Evolutionary conservation across 495 filamentous ascomycete genomes (phyloP).

Genomic region (Daldinia childiae): DNA sequence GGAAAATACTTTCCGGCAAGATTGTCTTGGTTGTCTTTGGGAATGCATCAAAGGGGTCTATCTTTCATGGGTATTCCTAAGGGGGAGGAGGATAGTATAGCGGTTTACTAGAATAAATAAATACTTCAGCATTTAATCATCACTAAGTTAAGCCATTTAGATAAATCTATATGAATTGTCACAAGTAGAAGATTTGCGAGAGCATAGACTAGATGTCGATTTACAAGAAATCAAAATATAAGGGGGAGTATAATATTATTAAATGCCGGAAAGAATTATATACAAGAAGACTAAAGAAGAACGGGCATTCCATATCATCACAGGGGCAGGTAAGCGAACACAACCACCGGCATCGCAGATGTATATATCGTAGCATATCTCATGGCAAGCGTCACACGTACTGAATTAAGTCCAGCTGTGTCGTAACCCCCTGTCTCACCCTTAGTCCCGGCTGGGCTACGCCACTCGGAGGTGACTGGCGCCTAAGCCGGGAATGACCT

Average conservation of each 20-base stretch:
- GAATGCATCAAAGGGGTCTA: too few species aligned
- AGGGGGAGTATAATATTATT: not conserved
- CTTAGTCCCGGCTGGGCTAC: slow-evolving; percentile 12
- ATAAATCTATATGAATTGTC: too few species aligned
- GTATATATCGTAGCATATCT: slow-evolving; percentile 3
- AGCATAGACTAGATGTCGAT: too few species aligned
- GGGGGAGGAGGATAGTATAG: too few species aligned
- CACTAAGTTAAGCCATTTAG: too few species aligned
- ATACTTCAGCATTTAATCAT: too few species aligned
- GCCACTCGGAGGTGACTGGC: slow-evolving; percentile 42
- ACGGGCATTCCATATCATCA: not conserved
- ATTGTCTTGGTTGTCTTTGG: too few species aligned
- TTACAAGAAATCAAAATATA: not conserved
- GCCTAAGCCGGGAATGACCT: slow-evolving; percentile 67
- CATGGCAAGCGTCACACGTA: slow-evolving; percentile 17
- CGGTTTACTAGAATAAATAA: too few species aligned
- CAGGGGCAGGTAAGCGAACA: not conserved
- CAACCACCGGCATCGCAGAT: not conserved
- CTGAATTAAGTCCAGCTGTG: not conserved
- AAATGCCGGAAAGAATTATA: slow-evolving; percentile 1
- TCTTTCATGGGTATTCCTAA: too few species aligned
- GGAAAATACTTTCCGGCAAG: too few species aligned
- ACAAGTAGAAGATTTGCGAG: too few species aligned
- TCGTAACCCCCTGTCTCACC: not conserved
- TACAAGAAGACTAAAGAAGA: not conserved